Percentiles rank a stretch among this genome's conserved stretches.
Evolutionary conservation across 163 green algal genomes (phyloP).

Genomic region (Volvox carteri): DNA sequence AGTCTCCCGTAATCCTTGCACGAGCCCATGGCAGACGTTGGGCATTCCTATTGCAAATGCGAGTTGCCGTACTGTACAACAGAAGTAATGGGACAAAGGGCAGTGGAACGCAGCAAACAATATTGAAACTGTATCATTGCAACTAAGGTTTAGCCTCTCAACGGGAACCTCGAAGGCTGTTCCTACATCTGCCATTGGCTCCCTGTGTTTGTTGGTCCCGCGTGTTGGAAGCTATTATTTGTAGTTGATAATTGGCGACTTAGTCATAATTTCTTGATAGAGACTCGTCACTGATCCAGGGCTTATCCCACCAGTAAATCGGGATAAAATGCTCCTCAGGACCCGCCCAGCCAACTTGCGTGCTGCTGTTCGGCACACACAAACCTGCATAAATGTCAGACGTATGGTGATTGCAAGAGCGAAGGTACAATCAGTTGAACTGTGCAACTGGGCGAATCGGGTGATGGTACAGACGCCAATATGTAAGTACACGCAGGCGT

Average conservation of each 20-base stretch:
- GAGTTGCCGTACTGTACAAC: neutral
- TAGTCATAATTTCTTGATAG: no score
- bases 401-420: neutral
- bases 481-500: neutral
- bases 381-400: neutral
- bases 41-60: neutral
- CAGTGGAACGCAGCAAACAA: no score
- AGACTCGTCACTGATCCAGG: neutral
- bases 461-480: neutral
- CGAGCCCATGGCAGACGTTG: neutral
- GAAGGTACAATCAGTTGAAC: neutral
- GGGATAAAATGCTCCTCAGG: conserved; percentile 2
- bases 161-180: no score
- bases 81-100: no score
- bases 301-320: neutral
- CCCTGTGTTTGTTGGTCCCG: no score
- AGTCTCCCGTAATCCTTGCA: neutral
- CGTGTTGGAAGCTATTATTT: no score
- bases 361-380: neutral
- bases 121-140: no score
- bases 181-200: no score
- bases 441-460: no score
- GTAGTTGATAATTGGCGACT: no score
- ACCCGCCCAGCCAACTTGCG: neutral
- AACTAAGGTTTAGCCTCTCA: no score